Percentiles rank a stretch among this genome's conserved stretches.
Evolutionary conservation across 2,329 filamentous ascomycete genomes (phyloP).

Genomic region (Alternaria sp.): DNA sequence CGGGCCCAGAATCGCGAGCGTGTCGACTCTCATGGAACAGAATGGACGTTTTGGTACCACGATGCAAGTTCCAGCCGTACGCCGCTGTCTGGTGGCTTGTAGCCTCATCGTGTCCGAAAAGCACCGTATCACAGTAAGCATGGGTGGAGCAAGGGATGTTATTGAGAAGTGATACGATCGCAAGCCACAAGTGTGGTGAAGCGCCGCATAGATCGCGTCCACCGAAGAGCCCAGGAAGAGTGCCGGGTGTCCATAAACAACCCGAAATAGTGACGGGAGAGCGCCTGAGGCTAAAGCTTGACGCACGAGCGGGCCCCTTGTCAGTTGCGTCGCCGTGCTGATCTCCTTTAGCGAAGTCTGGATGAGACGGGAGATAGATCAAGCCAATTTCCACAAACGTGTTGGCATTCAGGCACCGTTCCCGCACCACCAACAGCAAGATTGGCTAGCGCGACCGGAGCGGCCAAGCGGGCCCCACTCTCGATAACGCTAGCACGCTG

Average conservation of each 20-base stretch:
- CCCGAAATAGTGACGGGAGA: conserved; percentile 25
- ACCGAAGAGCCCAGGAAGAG: conserved; percentile 1
- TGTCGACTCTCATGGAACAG: conserved; percentile 4
- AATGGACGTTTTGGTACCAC: conserved; percentile 1
- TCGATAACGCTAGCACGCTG: neutral
- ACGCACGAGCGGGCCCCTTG: conserved; percentile 12
- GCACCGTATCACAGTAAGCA: conserved; percentile 6
- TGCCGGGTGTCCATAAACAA: neutral
- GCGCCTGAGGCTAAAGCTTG: conserved; percentile 23
- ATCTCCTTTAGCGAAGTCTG: conserved; percentile 9
- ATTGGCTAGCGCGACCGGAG: neutral
- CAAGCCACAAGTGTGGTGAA: conserved; percentile 4
- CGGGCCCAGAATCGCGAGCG: neutral
- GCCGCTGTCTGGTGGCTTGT: conserved; percentile 21
- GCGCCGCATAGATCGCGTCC: conserved; percentile 6
- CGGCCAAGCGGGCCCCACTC: neutral
- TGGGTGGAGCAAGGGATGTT: conserved; percentile 15
- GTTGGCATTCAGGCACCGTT: conserved; percentile 7
- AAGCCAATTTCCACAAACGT: conserved; percentile 6
- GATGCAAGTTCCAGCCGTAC: conserved; percentile 3
- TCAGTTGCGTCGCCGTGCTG: conserved; percentile 1
- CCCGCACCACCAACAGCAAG: conserved; percentile 1
- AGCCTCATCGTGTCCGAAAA: conserved; percentile 6
- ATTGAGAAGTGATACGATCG: conserved; percentile 4
- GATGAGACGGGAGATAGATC: conserved; percentile 12